These are phyloP conservation scores for Teratosphaeria zuluensis DNA, from an alignment of 2,329 filamentous ascomycete species.

Conservation along the genomic window DNA sequence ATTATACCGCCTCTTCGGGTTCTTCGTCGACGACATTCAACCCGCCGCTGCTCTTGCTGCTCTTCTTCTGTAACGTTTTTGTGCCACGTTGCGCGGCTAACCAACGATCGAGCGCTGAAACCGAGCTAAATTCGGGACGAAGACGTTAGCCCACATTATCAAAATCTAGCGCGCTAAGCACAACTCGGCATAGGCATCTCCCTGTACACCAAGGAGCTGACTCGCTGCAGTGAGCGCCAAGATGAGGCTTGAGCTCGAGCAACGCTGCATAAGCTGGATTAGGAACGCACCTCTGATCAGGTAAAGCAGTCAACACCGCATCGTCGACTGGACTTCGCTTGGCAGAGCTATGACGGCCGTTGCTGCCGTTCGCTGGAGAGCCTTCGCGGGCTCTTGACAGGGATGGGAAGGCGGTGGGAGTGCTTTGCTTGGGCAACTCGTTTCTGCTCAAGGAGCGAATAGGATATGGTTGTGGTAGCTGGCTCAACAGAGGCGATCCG, in stretches of 20 bases:
- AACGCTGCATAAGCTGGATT: not conserved
- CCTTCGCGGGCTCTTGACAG: not conserved
- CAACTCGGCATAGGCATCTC: not conserved
- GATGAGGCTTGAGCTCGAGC: not conserved
- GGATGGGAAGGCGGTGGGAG: not conserved
- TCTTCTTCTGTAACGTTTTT: conserved; percentile 10
- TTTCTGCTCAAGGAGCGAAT: not conserved
- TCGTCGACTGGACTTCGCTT: conserved; percentile 12
- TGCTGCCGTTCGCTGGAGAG: not conserved
- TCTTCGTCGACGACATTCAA: conserved; percentile 21
- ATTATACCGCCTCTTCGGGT: conserved; percentile 1
- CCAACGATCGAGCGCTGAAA: conserved; percentile 18
- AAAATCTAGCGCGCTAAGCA: not conserved
- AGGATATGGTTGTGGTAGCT: conserved; percentile 6
- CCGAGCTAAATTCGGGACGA: conserved; percentile 9
- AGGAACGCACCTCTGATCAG: conserved; percentile 18
- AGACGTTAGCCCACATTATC: not conserved
- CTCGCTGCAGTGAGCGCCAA: not conserved
- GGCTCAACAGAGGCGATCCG: conserved; percentile 3
- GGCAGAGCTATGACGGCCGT: not conserved
- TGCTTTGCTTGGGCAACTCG: not conserved
- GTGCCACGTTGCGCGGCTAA: conserved; percentile 16
- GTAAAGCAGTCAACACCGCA: conserved; percentile 15
- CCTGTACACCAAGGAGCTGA: not conserved
- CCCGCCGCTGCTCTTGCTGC: conserved; percentile 11